Evolutionary conservation across 352 stramenopile genomes (phyloP).

Genomic region (Phytophthora cactorum): DNA sequence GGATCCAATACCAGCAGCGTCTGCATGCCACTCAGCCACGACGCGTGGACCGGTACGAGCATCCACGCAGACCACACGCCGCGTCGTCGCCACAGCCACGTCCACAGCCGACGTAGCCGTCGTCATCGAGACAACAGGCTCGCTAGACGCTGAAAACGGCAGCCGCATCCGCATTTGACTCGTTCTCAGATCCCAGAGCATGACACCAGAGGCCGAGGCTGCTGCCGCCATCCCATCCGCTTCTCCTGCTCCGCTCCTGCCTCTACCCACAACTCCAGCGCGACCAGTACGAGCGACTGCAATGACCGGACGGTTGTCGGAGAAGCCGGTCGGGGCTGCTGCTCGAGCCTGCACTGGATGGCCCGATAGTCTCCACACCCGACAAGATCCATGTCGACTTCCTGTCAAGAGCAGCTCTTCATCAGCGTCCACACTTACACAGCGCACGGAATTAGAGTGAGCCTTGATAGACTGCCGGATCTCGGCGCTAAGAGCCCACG

Average conservation of each 20-base stretch:
- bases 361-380: conserved; percentile 65
- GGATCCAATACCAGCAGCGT: conserved; percentile 40
- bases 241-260: conserved; percentile 18
- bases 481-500: conserved; percentile 45
- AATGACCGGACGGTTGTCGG: conserved; percentile 33
- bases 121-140: conserved; percentile 53
- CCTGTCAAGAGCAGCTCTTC: conserved; percentile 70
- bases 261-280: conserved; percentile 1
- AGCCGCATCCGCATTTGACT: conserved; percentile 65
- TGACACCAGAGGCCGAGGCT: conserved; percentile 48
- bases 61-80: conserved; percentile 59
- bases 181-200: conserved; percentile 75
- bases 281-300: conserved; percentile 29
- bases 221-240: conserved; percentile 45
- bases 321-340: conserved; percentile 12
- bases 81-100: conserved; percentile 57
- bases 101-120: conserved; percentile 33
- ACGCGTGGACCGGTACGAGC: conserved; percentile 48
- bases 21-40: conserved; percentile 69
- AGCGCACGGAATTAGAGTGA: conserved; percentile 66
- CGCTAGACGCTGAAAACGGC: conserved; percentile 50
- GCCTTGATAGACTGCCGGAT: conserved; percentile 65
- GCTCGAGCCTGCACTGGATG: conserved; percentile 50
- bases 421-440: conserved; percentile 59
- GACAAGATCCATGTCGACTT: conserved; percentile 79